Evolutionary conservation across 2,329 filamentous ascomycete species (phyloP), one percentile per base, ranked within the genome.

Genomic region (Lachnellula arida): DNA sequence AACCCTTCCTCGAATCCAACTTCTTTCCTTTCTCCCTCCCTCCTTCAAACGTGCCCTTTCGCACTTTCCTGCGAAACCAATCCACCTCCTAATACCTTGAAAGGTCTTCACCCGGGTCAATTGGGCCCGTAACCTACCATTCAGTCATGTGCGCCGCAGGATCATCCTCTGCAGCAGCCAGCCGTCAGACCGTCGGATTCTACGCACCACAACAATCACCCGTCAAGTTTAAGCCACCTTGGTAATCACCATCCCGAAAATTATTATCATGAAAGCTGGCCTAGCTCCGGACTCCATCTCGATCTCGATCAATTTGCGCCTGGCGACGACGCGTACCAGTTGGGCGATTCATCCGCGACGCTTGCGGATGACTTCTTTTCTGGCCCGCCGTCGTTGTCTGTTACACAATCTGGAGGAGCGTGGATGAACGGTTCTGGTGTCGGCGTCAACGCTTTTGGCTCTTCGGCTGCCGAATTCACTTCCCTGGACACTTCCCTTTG

Each of bases 81-180:
- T 34, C 3, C 12, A 8, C 25, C 11, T 35, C 15, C 46, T n/a
- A 25, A 46, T 15, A 17, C 17, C 23, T 17, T 49, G n/a, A 37
- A 11, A 37, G n/a, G n/a, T 23, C 19, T 64, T 69, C 2, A 68
- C 69, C 62, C 62, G 62, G 63, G 63, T 65, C 63, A 40, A 47
- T 32, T 39, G 39, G 61, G 61, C 61, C 63, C 61, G 58, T 63
- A 55, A n/a, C 40, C 57, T 59, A 58, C 42, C 53, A 54, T 64
- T 65, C 60, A 58, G 54, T 51, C 37, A 63, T 65, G 60, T 28
- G 53, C 23, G 35, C 58, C 34, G 32, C 58, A 37, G 37, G 43
- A 37, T 51, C 53, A 53, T 53, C 49, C 35, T 46, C 50, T 47
- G 32, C 1, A 11, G 17, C 47, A n/a, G 49, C 46, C 23, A 42